Conservation (phyloP, 352 stramenopile species). For the Pythium utonaiense region DNA sequence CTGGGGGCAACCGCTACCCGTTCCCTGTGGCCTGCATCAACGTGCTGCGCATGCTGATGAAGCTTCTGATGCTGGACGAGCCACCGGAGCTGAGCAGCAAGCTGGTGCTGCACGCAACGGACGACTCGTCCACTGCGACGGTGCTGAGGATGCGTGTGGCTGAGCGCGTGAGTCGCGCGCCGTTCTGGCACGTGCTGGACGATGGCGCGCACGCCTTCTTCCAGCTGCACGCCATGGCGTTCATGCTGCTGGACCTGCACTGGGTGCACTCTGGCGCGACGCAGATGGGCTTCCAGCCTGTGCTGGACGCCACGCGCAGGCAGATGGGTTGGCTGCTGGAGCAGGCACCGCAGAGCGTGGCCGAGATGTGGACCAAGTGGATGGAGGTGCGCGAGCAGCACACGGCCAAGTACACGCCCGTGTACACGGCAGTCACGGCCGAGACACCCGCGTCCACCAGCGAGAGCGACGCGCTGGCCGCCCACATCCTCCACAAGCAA, state of each 20-base stretch:
- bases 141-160: slow-evolving; percentile 72
- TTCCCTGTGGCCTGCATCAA: slow-evolving; percentile 85
- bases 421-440: slow-evolving; percentile 20
- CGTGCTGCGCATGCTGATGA: slow-evolving; percentile 84
- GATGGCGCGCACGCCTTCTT: slow-evolving; percentile 52
- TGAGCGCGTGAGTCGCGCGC: slow-evolving; percentile 75
- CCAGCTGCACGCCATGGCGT: slow-evolving; percentile 81
- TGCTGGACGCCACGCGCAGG: slow-evolving; percentile 69
- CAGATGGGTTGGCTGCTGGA: slow-evolving; percentile 83
- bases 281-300: slow-evolving; percentile 82
- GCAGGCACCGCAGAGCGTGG: slow-evolving; percentile 61
- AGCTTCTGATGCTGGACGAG: slow-evolving; percentile 79
- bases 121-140: slow-evolving; percentile 30
- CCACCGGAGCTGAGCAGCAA: slow-evolving; percentile 64
- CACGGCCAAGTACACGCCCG: slow-evolving; percentile 45
- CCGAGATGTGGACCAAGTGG: slow-evolving; percentile 84
- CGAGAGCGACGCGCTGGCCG: slow-evolving; percentile 23
- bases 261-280: slow-evolving; percentile 77
- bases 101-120: slow-evolving; percentile 60
- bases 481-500: slow-evolving; percentile 22
- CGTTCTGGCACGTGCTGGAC: slow-evolving; percentile 81
- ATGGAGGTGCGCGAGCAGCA: slow-evolving; percentile 78
- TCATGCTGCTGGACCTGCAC: slow-evolving; percentile 82
- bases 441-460: slow-evolving; percentile 7
- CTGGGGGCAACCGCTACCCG: slow-evolving; percentile 74